Base-by-base conservation (phyloP, 768 basidiomycete species). In the Fomitopsis serialis region DNA sequence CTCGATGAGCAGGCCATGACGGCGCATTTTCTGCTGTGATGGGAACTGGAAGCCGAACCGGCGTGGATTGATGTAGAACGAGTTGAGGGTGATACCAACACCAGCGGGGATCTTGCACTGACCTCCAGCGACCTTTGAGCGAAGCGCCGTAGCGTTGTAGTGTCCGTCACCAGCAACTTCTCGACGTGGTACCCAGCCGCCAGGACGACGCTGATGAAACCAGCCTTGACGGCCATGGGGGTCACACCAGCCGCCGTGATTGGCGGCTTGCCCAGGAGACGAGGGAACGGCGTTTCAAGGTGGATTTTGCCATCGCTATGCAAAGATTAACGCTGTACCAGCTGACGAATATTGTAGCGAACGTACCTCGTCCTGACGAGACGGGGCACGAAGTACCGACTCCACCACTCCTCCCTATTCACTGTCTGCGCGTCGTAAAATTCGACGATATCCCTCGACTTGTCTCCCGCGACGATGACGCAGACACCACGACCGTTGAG, bases 211-310 rank as follows among this genome's bases (percentile, higher is more conserved):
- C 87, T 85, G 63, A 98, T 94, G 68, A 98, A 96, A 17, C 94
- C 94, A 29, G 87, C 87, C 67, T 95, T 87, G 59, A 99, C 97
- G 29, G 97, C 98, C 1, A 88, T 88, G 0, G 97, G 97, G 0
- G 97, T 99, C 97, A 99, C 98, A 54, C 97, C 97, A 46, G 95
- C 96, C 36, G 98, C 94, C 97, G 98, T 98, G 71, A 99, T 88
- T 32, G 97, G 97, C 2, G 97, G 85, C 73, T 98, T 99, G 62
- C 93, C 92, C 42, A 99, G 71, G 42, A 99, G 80, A 55, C 97
- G 90, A 48, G 96, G 95, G 79, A 98, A 96, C 3, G 93, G 89
- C 0, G 96, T 98, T 69, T 99, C 94, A 62, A 99, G 78, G 68
- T 95, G 87, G 50, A 98, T 74, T 56, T 81, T 85, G 34, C 97